phyloP scores from a whole-genome alignment of 1,139 yeast species.

The Candida pseudoviswanathii region DNA sequence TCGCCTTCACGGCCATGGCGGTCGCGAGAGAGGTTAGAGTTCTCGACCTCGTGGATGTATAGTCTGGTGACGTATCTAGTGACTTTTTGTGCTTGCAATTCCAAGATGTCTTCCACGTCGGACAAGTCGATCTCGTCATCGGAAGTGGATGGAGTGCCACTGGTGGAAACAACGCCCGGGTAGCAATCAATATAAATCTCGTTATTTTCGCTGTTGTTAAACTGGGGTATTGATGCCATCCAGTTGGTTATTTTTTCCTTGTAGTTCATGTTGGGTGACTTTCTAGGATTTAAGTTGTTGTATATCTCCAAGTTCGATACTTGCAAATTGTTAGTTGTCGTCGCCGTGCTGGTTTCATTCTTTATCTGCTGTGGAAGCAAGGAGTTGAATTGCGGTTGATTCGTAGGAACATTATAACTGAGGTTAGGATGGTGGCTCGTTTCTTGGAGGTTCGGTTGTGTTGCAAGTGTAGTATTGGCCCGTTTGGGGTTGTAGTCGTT shows the following conservation, averaged over 20 bases:
- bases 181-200: constrained; percentile 39
- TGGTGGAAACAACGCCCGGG: constrained; percentile 42
- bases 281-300: constrained; percentile 54
- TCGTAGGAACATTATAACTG: background rate
- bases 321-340: background rate
- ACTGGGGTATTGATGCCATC: constrained; percentile 56
- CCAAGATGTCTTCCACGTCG: constrained; percentile 44
- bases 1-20: constrained; percentile 15
- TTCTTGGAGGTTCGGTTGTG: background rate
- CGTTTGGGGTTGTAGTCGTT: constrained; percentile 1
- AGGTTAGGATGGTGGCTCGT: background rate
- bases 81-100: constrained; percentile 53
- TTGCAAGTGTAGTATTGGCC: background rate
- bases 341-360: background rate
- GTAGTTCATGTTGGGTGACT: constrained; percentile 58
- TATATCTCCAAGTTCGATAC: constrained; percentile 9
- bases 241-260: constrained; percentile 64
- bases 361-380: background rate
- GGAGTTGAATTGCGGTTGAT: background rate
- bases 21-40: constrained; percentile 9
- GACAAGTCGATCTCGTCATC: constrained; percentile 23
- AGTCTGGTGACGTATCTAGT: constrained; percentile 45
- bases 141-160: constrained; percentile 20
- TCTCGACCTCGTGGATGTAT: constrained; percentile 40
- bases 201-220: constrained; percentile 18